Evolutionary conservation across 2,329 filamentous ascomycete species (phyloP).

Genomic region (Corynespora cassiicola): DNA sequence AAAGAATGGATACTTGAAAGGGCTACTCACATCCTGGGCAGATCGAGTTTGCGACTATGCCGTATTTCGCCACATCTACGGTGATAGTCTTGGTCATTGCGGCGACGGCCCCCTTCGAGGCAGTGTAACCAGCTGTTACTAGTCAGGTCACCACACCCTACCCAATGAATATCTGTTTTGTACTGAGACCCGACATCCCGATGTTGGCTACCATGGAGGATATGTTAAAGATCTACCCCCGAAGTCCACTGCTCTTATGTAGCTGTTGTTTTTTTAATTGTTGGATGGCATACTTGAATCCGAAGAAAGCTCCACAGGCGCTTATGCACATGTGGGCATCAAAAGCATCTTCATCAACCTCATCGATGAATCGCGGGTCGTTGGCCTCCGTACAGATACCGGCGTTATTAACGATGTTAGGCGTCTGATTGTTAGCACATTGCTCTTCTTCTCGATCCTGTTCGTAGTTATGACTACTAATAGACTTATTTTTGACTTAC

Average conservation of each 20-base stretch:
- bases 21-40: constrained; percentile 49
- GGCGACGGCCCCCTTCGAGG: constrained; percentile 56
- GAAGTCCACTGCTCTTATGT: constrained; percentile 24
- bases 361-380: constrained; percentile 31
- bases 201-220: constrained; percentile 34
- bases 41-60: constrained; percentile 51
- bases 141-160: too few relatives aligned
- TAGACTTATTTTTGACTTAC: constrained; percentile 25
- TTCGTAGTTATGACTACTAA: too few relatives aligned
- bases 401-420: constrained; percentile 44
- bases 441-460: background rate
- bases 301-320: constrained; percentile 46
- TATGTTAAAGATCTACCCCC: constrained; percentile 49
- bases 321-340: constrained; percentile 47
- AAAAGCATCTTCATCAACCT: constrained; percentile 39
- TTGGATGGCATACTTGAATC: constrained; percentile 45
- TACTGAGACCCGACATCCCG: constrained; percentile 37
- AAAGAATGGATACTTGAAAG: too few relatives aligned
- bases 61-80: constrained; percentile 50
- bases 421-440: too few relatives aligned
- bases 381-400: constrained; percentile 38
- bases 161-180: too few relatives aligned
- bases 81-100: constrained; percentile 55
- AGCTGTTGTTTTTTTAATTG: constrained; percentile 47
- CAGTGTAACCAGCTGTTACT: constrained; percentile 49